phyloP scores from a whole-genome alignment of 345 rosid genomes.

The Pistacia atlantica region DNA sequence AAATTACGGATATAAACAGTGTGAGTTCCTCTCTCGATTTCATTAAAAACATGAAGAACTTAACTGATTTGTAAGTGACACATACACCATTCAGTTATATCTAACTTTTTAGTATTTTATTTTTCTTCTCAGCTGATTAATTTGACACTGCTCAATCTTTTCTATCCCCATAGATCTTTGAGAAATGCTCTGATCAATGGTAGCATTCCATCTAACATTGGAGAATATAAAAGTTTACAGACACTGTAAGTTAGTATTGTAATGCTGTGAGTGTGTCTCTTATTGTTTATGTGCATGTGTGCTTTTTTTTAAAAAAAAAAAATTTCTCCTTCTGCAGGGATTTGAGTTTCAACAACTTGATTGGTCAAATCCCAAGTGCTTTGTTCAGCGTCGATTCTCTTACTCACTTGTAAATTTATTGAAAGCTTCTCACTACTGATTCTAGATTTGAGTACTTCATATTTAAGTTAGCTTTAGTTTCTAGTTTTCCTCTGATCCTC shows the following conservation, averaged over 20 bases:
- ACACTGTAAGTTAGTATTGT: constrained; percentile 30
- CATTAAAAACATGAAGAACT: constrained; percentile 35
- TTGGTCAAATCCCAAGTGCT: constrained; percentile 33
- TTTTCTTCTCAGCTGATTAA: not conserved
- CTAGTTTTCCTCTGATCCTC: not conserved
- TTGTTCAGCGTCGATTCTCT: constrained; percentile 33
- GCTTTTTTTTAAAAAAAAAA: too few relatives aligned
- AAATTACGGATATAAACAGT: constrained; percentile 36
- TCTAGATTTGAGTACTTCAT: too few relatives aligned
- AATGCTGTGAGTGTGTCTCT: too few relatives aligned
- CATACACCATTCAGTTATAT: not conserved
- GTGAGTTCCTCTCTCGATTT: constrained; percentile 48
- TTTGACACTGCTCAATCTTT: not conserved
- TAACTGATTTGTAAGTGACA: constrained; percentile 44
- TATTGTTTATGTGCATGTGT: too few relatives aligned
- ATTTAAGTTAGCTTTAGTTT: too few relatives aligned
- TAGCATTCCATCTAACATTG: constrained; percentile 29
- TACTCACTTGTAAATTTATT: constrained; percentile 24
- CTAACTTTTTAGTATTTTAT: too few relatives aligned
- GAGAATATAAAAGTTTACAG: constrained; percentile 21
- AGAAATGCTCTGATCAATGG: constrained; percentile 36
- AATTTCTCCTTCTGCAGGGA: constrained; percentile 27
- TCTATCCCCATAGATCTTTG: not conserved
- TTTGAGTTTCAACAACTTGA: constrained; percentile 43
- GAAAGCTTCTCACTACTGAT: not conserved